phyloP scores from a whole-genome alignment of 345 rosid species.

The Citrus glauca region DNA sequence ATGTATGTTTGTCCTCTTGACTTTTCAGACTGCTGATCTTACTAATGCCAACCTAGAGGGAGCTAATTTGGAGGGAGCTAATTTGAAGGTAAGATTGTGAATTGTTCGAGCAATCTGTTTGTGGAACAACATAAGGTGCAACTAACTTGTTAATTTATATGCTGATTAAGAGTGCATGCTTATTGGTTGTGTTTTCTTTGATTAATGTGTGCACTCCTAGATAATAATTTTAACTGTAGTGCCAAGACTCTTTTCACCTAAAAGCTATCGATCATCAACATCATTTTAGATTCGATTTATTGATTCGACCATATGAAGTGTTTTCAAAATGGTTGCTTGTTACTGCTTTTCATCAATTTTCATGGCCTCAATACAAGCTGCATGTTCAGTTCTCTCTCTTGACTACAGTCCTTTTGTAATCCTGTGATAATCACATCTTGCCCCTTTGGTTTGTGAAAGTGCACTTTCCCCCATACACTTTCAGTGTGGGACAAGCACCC shows the following conservation, averaged over 20 bases:
- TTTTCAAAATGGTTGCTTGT: not conserved
- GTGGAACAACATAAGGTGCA: not conserved
- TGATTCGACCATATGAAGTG: not conserved
- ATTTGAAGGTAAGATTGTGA: constrained; percentile 59
- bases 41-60: constrained; percentile 95
- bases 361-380: not conserved
- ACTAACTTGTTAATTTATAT: not conserved
- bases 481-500: not conserved
- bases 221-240: not conserved
- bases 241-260: not conserved
- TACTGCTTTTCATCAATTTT: not conserved
- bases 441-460: not conserved
- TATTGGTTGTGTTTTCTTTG: not conserved
- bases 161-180: not conserved
- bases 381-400: not conserved
- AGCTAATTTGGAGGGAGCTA: constrained; percentile 93
- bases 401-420: too few species aligned
- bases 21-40: constrained; percentile 76
- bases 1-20: constrained; percentile 1
- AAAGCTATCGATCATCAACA: not conserved
- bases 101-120: not conserved
- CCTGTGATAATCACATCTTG: too few species aligned
- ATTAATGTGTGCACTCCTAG: not conserved
- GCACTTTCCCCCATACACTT: not conserved
- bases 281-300: not conserved